Evolutionary conservation across 176 grass and related monocot genomes (phyloP).

Genomic region (Aegilops sharonensis): DNA sequence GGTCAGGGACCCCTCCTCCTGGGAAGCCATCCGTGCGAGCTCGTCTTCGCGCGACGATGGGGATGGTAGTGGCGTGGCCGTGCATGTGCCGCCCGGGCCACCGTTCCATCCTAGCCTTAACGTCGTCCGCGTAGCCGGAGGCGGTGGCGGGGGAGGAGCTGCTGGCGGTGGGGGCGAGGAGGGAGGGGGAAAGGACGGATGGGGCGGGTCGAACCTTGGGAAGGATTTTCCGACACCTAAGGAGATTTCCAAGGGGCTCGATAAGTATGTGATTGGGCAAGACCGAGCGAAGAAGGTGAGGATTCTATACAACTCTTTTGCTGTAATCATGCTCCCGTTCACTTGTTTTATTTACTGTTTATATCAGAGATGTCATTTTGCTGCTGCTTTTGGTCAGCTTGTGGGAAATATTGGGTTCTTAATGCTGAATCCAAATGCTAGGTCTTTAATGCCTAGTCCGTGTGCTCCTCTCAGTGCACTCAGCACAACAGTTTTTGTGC

Average conservation of each 20-base stretch:
- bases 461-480: background rate
- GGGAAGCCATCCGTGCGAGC: conserved; percentile 44
- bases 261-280: conserved; percentile 98
- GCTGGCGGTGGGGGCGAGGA: conserved; percentile 36
- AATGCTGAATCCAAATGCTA: background rate
- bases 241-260: conserved; percentile 88
- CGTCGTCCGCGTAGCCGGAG: conserved; percentile 69
- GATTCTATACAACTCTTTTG: conserved; percentile 16
- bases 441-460: background rate
- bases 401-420: background rate
- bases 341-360: background rate
- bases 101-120: conserved; percentile 89
- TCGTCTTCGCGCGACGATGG: conserved; percentile 62
- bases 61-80: conserved; percentile 57
- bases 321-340: background rate
- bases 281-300: conserved; percentile 90
- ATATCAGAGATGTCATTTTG: background rate
- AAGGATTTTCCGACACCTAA: conserved; percentile 95
- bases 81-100: conserved; percentile 83
- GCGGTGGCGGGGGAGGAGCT: conserved; percentile 56
- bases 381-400: background rate
- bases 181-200: conserved; percentile 69
- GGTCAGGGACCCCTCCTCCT: conserved; percentile 50
- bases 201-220: conserved; percentile 87
- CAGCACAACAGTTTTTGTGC: background rate